phyloP scores from a whole-genome alignment of 2,329 filamentous ascomycete species.

The Colletotrichum sp. region DNA sequence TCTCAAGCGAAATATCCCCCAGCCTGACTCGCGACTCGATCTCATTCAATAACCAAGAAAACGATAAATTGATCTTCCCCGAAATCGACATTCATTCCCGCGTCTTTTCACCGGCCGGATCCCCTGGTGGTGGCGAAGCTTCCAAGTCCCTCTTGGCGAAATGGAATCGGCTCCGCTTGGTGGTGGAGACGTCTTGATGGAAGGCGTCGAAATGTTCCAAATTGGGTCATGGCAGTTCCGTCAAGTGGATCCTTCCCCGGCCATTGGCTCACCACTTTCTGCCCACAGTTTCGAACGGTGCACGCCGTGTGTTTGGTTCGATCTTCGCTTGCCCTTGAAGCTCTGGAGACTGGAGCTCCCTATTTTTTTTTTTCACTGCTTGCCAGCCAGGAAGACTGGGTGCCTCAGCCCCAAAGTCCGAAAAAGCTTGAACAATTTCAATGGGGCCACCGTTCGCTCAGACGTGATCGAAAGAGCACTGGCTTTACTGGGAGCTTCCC shows the following conservation, averaged over 20 bases:
- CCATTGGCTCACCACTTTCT: neutral
- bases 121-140: constrained; percentile 18
- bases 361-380: neutral
- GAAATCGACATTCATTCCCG: neutral
- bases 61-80: neutral
- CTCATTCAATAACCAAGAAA: neutral
- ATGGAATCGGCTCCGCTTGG: neutral
- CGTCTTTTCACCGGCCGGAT: neutral
- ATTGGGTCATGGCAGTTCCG: neutral
- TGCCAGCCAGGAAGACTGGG: neutral
- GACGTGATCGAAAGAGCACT: neutral
- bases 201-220: neutral
- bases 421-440: neutral
- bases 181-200: neutral
- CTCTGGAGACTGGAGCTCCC: neutral
- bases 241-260: neutral
- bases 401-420: neutral
- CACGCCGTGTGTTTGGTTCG: neutral
- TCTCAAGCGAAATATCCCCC: neutral
- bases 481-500: neutral
- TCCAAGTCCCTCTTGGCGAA: constrained; percentile 4
- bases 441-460: neutral
- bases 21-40: neutral
- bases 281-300: neutral
- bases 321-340: neutral